Conservation (phyloP, 768 basidiomycete species). For the Hygrophoropsis aurantiaca region DNA sequence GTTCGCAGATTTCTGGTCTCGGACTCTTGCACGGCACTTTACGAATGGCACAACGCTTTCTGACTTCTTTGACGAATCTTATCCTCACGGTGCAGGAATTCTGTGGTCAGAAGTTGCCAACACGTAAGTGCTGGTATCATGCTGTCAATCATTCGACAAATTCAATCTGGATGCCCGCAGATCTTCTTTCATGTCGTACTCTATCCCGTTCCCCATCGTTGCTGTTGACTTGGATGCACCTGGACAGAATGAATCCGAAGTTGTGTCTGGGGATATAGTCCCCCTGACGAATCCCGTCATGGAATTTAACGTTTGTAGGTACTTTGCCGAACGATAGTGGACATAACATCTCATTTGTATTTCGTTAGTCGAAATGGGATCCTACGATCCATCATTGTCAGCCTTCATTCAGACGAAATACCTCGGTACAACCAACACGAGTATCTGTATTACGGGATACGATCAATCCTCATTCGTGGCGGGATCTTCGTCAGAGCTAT, state of each 20-base stretch:
- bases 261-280: slow-evolving; percentile 17
- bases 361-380: slow-evolving; percentile 38
- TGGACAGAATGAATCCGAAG: slow-evolving; percentile 22
- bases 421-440: slow-evolving; percentile 38
- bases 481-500: slow-evolving; percentile 40
- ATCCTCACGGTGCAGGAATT: slow-evolving; percentile 33
- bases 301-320: slow-evolving; percentile 37
- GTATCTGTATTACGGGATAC: slow-evolving; percentile 32
- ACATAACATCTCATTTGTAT: background rate
- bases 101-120: slow-evolving; percentile 33
- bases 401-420: slow-evolving; percentile 47
- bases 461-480: slow-evolving; percentile 37
- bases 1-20: slow-evolving; percentile 27
- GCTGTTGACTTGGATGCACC: slow-evolving; percentile 25
- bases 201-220: slow-evolving; percentile 42
- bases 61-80: slow-evolving; percentile 28
- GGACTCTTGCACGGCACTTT: slow-evolving; percentile 36
- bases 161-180: too few species aligned
- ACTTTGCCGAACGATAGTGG: background rate
- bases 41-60: slow-evolving; percentile 33
- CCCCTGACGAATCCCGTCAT: slow-evolving; percentile 33
- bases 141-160: too few species aligned
- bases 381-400: slow-evolving; percentile 41
- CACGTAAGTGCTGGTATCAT: slow-evolving; percentile 23
- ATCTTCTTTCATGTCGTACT: slow-evolving; percentile 29